Conservation (phyloP, 2,329 filamentous ascomycete species). For the Byssothecium circinans region DNA sequence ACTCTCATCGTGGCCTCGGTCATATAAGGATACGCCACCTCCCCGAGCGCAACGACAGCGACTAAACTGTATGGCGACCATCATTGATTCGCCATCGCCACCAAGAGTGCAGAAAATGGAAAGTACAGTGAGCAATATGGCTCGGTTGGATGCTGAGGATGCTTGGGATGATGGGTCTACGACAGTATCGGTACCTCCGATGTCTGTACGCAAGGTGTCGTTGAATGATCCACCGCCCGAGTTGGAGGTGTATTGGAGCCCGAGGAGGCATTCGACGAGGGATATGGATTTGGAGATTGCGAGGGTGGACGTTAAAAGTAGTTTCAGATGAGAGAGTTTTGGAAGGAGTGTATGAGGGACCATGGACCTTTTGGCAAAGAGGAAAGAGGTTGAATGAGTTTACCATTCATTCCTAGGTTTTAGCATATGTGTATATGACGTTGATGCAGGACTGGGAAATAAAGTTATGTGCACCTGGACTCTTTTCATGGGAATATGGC, state of each 20-base stretch:
- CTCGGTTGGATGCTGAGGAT: conserved; percentile 1
- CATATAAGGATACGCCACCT: conserved; percentile 5
- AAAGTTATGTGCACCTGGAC: too few relatives aligned
- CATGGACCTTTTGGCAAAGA: too few relatives aligned
- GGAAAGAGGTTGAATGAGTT: too few relatives aligned
- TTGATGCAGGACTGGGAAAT: too few relatives aligned
- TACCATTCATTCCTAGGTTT: too few relatives aligned
- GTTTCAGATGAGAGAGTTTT: background rate
- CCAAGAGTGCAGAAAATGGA: background rate
- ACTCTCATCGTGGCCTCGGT: conserved; percentile 12
- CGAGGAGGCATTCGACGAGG: background rate
- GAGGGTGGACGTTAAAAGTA: background rate
- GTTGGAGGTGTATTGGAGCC: conserved; percentile 9
- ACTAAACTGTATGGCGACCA: conserved; percentile 10
- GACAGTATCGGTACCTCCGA: background rate
- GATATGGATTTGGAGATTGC: background rate
- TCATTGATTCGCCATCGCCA: conserved; percentile 2
- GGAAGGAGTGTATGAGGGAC: background rate
- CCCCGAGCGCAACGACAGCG: conserved; percentile 2
- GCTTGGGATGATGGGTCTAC: conserved; percentile 1
- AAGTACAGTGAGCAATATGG: background rate
- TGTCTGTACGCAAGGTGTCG: conserved; percentile 6
- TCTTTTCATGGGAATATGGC: too few relatives aligned
- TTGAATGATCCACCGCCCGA: conserved; percentile 13
- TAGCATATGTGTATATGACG: too few relatives aligned